These are phyloP conservation scores for Nicotiana otophora DNA, from an alignment of 257 asterid genomes.

Conservation along the genomic window DNA sequence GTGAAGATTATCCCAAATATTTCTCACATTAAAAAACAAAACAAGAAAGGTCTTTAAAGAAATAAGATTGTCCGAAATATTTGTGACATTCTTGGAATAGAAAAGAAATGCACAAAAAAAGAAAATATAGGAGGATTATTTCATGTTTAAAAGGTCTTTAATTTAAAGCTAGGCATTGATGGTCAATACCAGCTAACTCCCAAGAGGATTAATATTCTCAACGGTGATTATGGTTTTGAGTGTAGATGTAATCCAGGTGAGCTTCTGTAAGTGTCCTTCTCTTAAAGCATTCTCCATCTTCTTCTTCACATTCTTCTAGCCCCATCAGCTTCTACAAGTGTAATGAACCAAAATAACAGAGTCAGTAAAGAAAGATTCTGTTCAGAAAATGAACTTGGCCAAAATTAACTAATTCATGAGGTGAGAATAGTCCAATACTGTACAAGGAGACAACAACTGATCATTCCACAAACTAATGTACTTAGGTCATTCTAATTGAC, in stretches of 20 bases:
- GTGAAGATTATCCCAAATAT: too few relatives aligned
- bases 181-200: neutral
- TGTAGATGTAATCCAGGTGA: conserved; percentile 77
- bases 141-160: conserved; percentile 3
- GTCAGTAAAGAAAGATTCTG: too few relatives aligned
- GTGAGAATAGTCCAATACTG: too few relatives aligned
- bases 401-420: too few relatives aligned
- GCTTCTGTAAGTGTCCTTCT: conserved; percentile 60
- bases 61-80: too few relatives aligned
- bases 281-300: conserved; percentile 46
- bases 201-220: neutral
- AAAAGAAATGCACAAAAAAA: neutral
- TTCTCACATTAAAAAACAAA: too few relatives aligned
- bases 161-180: neutral
- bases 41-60: too few relatives aligned
- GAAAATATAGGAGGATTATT: neutral
- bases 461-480: too few relatives aligned
- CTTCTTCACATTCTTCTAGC: conserved; percentile 25
- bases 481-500: too few relatives aligned
- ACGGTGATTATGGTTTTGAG: conserved; percentile 52
- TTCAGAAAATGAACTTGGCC: too few relatives aligned
- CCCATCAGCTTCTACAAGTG: conserved; percentile 28
- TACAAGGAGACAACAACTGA: too few relatives aligned
- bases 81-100: neutral
- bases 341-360: neutral